These are phyloP conservation scores for Nakataea oryzae DNA, from an alignment of 2,329 filamentous ascomycete species.

Conservation along the genomic window DNA sequence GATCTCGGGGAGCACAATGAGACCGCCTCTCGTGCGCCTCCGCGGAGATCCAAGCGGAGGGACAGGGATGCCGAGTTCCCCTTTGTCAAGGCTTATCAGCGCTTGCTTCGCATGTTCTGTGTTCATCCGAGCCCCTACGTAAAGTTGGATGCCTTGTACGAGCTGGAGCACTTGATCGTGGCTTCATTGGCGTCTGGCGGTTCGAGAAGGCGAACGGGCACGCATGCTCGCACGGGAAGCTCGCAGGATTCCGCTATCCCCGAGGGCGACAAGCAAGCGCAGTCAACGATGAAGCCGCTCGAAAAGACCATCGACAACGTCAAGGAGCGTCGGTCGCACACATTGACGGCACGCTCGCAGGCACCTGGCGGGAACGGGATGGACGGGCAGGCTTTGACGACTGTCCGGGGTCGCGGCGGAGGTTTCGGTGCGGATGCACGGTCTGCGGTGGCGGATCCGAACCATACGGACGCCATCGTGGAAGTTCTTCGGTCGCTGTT, in stretches of 20 bases:
- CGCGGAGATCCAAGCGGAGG: slow-evolving; percentile 16
- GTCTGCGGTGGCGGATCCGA: slow-evolving; percentile 22
- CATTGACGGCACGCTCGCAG: slow-evolving; percentile 27
- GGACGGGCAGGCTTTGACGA: not conserved
- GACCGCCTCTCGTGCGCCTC: not conserved
- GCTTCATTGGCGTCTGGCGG: slow-evolving; percentile 57
- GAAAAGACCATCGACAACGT: slow-evolving; percentile 62
- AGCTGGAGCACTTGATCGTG: slow-evolving; percentile 72
- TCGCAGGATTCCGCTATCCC: slow-evolving; percentile 4
- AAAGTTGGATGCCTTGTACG: slow-evolving; percentile 74
- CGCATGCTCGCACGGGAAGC: slow-evolving; percentile 15
- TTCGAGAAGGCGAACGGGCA: slow-evolving; percentile 22
- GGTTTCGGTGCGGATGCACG: not conserved
- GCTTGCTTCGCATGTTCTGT: slow-evolving; percentile 75
- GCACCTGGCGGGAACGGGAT: too few species aligned
- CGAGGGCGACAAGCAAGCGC: not conserved
- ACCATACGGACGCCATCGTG: slow-evolving; percentile 55
- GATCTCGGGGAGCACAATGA: slow-evolving; percentile 4
- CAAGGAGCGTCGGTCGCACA: slow-evolving; percentile 56
- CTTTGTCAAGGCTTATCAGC: slow-evolving; percentile 69
- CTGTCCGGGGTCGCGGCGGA: not conserved
- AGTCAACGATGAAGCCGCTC: slow-evolving; percentile 29
- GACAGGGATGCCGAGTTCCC: slow-evolving; percentile 51
- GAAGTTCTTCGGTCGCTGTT: slow-evolving; percentile 59
- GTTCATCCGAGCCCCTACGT: slow-evolving; percentile 79